Evolutionary conservation across 768 basidiomycete genomes (phyloP), one percentile per base, ranked within the genome.

Genomic region (Clitopilus passeckerianus): DNA sequence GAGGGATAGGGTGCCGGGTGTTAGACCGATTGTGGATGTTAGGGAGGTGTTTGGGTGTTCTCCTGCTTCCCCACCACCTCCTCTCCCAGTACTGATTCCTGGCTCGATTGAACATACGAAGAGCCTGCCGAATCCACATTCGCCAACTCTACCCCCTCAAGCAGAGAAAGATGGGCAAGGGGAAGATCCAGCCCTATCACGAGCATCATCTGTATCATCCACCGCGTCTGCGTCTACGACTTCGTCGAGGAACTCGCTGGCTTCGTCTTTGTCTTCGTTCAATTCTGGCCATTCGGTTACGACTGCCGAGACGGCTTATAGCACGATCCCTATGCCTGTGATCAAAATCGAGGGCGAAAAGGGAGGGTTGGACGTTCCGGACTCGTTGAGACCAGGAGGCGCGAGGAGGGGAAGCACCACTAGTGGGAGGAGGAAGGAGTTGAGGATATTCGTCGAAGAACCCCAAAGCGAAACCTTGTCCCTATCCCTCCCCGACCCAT

Each of bases 141-240:
- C 37, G 2, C 37, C 37, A 12, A 41, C 37, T 14, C 10, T 14
- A 41, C 3, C 37, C 37, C 5, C 37, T 3, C 37, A 41, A 41
- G 34, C 34, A 35, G 37, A 41, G 37, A 9, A 41, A n/a, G 37
- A 41, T 5, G 37, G 15, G 34, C 34, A 35, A 15, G 34, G 15
- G 34, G 34, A 4, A 41, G 14, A 41, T 5, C 3, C 37, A 5
- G 60, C 60, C 23, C 52, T 64, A 10, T 66, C 63, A 3, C 60
- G 63, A 20, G 59, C 65, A 0, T 64, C 65, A n/a, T 66, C 63
- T 4, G 34, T 59, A 4, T 63, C 61, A 2, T 60, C 62, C 1
- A 57, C 55, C 2, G 58, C 57, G 9, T 34, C 61, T 14, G 27
- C 56, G 1, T 15, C n/a, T 5, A 15, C 37, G 5, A 15, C 37